Conservation (phyloP, 2,329 filamentous ascomycete genomes). For the Cladophialophora bantiana region DNA sequence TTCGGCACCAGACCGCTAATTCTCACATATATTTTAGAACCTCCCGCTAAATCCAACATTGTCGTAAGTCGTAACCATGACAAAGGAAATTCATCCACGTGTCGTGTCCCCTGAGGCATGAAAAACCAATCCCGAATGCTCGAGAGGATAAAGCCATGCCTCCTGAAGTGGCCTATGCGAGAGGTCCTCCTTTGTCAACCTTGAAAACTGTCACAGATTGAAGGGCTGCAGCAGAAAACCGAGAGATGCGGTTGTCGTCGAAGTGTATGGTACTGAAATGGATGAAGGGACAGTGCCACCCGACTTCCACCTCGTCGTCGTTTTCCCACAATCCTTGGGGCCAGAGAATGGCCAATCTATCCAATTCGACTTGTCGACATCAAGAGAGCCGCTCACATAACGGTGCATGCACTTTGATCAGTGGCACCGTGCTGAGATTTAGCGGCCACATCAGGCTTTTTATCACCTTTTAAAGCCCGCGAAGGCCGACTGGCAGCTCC, state of each 20-base stretch:
- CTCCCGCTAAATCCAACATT: slow-evolving; percentile 33
- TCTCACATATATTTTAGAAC: slow-evolving; percentile 23
- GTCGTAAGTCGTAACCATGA: slow-evolving; percentile 35
- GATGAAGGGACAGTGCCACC: slow-evolving; percentile 32
- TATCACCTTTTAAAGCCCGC: slow-evolving; percentile 54
- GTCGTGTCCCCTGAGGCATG: slow-evolving; percentile 45
- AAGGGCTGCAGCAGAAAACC: slow-evolving; percentile 23
- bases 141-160: slow-evolving; percentile 55
- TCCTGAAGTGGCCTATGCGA: slow-evolving; percentile 47
- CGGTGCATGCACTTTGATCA: slow-evolving; percentile 42
- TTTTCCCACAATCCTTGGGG: slow-evolving; percentile 22
- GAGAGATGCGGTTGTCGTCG: slow-evolving; percentile 29
- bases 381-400: slow-evolving; percentile 43
- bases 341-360: slow-evolving; percentile 24
- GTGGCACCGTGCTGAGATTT: slow-evolving; percentile 42
- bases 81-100: slow-evolving; percentile 29
- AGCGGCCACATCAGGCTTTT: slow-evolving; percentile 53
- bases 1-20: slow-evolving; percentile 15
- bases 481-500: slow-evolving; percentile 32
- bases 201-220: slow-evolving; percentile 31
- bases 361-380: slow-evolving; percentile 21
- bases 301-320: slow-evolving; percentile 27
- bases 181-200: slow-evolving; percentile 24
- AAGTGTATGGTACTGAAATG: slow-evolving; percentile 27
- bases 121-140: slow-evolving; percentile 51